Evolutionary conservation across 805 yeast species (phyloP).

Genomic region (Zygoascus tannicola): DNA sequence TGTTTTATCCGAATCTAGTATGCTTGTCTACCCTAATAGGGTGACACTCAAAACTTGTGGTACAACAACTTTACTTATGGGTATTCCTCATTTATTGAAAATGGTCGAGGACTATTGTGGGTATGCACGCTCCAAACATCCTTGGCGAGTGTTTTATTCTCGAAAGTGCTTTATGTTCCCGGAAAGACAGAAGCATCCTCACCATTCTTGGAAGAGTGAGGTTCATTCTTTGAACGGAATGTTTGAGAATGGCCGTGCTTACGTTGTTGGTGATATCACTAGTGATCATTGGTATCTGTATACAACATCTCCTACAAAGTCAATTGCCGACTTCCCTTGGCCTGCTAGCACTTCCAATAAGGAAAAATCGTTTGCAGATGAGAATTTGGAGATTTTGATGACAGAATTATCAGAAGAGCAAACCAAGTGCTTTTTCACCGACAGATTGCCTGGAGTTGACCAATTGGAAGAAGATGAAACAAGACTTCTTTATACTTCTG

Average conservation of each 20-base stretch:
- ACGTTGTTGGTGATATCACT: slow-evolving; percentile 70
- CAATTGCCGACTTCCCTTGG: slow-evolving; percentile 4
- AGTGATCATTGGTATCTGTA: slow-evolving; percentile 90
- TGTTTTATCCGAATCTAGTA: slow-evolving; percentile 76
- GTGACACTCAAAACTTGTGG: slow-evolving; percentile 91
- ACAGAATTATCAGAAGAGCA: slow-evolving; percentile 57
- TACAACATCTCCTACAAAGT: slow-evolving; percentile 40
- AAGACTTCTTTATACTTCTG: slow-evolving; percentile 5
- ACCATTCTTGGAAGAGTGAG: slow-evolving; percentile 78
- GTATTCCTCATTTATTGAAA: slow-evolving; percentile 57
- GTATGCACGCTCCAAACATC: slow-evolving; percentile 28
- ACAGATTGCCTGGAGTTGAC: slow-evolving; percentile 30
- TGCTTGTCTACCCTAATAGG: slow-evolving; percentile 83
- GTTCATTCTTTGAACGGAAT: slow-evolving; percentile 55
- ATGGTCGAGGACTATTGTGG: slow-evolving; percentile 38
- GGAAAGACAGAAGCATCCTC: slow-evolving; percentile 68
- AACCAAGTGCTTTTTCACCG: slow-evolving; percentile 51
- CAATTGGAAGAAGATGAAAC: slow-evolving; percentile 26
- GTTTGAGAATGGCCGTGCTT: slow-evolving; percentile 55
- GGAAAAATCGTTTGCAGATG: slow-evolving; percentile 34
- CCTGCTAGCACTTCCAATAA: not conserved
- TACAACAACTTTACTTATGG: slow-evolving; percentile 80
- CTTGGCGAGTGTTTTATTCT: slow-evolving; percentile 75
- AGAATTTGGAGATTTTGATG: slow-evolving; percentile 86
- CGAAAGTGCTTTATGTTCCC: slow-evolving; percentile 93